Conservation (phyloP, 2,329 filamentous ascomycete species). For the Pestalotiopsis fici region DNA sequence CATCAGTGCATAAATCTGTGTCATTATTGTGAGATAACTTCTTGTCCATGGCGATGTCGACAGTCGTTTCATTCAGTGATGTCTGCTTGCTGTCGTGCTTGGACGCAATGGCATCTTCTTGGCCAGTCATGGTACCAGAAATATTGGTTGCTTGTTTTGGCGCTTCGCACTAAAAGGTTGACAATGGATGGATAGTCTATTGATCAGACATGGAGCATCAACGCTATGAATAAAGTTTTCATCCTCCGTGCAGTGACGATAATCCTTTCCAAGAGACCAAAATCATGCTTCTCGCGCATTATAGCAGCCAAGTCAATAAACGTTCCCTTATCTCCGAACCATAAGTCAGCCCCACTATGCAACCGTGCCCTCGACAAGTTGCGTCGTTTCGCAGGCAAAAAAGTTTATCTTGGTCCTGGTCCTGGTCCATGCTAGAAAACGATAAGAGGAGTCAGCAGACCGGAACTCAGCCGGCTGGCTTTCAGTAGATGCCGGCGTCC, state of each 20-base stretch:
- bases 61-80: background rate
- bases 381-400: too few relatives aligned
- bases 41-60: background rate
- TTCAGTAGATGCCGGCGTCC: too few relatives aligned
- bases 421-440: background rate
- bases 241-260: background rate
- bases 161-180: background rate
- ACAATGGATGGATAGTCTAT: background rate
- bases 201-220: background rate
- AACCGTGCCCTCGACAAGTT: too few relatives aligned
- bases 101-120: background rate
- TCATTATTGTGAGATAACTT: background rate
- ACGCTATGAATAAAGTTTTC: background rate
- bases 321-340: background rate
- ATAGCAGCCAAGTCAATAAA: background rate
- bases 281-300: background rate
- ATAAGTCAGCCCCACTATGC: background rate
- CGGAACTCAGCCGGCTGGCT: background rate
- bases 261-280: background rate
- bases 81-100: background rate
- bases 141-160: background rate
- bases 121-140: background rate
- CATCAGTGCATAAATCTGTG: background rate
- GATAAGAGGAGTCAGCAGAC: background rate
- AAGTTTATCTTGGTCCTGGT: background rate